Evolutionary conservation across 495 filamentous ascomycete species (phyloP).

Genomic region (Articulospora tetracladia): DNA sequence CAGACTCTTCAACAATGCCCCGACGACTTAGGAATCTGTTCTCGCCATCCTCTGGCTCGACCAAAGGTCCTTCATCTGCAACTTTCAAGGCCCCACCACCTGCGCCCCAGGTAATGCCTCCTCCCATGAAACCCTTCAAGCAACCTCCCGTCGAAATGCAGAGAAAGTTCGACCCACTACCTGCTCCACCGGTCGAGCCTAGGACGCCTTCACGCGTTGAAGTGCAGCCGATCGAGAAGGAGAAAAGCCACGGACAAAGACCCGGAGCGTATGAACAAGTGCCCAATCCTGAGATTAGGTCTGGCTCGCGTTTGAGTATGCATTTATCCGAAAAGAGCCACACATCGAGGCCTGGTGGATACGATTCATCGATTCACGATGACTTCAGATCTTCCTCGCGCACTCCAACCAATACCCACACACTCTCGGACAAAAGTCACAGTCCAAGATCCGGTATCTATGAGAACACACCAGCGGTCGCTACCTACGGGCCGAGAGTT

Average conservation of each 20-base stretch:
- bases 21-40: conserved; percentile 22
- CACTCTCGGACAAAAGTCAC: background rate
- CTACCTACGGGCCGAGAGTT: background rate
- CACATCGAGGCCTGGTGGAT: background rate
- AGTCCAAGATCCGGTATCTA: background rate
- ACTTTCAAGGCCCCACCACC: background rate
- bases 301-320: background rate
- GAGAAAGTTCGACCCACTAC: background rate
- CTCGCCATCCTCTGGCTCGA: conserved; percentile 24
- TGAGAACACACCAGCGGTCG: background rate
- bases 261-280: background rate
- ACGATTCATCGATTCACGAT: background rate
- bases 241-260: background rate
- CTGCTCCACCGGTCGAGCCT: background rate
- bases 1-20: background rate
- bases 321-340: background rate
- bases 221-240: background rate
- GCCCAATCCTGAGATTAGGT: background rate
- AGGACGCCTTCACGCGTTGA: background rate
- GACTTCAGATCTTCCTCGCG: background rate
- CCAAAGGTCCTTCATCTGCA: background rate
- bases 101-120: background rate
- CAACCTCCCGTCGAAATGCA: background rate
- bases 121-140: background rate
- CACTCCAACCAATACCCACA: background rate